A percentile compares a stretch with the other conserved stretches of the same genome.
phyloP scores from a whole-genome alignment of 139 green algal genomes.

The Dunaliella primolecta region DNA sequence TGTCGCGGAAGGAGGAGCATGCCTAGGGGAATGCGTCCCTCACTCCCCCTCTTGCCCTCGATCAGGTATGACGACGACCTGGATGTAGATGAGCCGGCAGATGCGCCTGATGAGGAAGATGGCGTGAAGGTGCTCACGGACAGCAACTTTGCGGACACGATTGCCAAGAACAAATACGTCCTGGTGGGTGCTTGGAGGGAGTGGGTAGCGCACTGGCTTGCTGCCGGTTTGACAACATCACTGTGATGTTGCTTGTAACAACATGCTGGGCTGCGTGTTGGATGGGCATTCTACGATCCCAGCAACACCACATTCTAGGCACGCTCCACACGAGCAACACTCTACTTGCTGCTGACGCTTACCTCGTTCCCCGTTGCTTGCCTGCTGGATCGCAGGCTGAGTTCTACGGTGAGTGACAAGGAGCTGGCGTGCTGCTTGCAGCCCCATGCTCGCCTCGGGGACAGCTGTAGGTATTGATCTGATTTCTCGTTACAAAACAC shows the following conservation, averaged over 20 bases:
- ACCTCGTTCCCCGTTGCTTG: background rate
- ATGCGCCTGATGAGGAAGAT: constrained; percentile 56
- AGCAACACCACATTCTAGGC: background rate
- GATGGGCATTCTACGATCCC: too few species aligned
- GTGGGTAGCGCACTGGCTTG: too few species aligned
- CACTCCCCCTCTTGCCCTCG: too few species aligned
- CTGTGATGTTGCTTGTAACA: too few species aligned
- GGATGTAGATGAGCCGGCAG: constrained; percentile 3
- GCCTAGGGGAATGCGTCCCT: too few species aligned
- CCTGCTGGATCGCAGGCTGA: constrained; percentile 12
- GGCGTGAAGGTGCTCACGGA: constrained; percentile 63
- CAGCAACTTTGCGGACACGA: constrained; percentile 61
- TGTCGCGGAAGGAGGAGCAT: too few species aligned
- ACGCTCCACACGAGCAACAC: background rate
- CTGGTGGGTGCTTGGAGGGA: constrained; percentile 50
- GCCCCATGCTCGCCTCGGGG: too few species aligned
- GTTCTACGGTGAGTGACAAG: constrained; percentile 18
- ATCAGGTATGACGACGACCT: background rate
- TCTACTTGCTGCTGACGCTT: background rate
- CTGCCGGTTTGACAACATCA: too few species aligned
- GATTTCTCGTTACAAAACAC: background rate
- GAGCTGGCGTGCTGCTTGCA: too few species aligned
- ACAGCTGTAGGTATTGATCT: too few species aligned
- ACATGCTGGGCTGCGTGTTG: too few species aligned
- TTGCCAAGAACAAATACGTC: constrained; percentile 60